These are phyloP conservation scores for Clavariopsis aquatica DNA, from an alignment of 495 filamentous ascomycete genomes.

Conservation along the genomic window DNA sequence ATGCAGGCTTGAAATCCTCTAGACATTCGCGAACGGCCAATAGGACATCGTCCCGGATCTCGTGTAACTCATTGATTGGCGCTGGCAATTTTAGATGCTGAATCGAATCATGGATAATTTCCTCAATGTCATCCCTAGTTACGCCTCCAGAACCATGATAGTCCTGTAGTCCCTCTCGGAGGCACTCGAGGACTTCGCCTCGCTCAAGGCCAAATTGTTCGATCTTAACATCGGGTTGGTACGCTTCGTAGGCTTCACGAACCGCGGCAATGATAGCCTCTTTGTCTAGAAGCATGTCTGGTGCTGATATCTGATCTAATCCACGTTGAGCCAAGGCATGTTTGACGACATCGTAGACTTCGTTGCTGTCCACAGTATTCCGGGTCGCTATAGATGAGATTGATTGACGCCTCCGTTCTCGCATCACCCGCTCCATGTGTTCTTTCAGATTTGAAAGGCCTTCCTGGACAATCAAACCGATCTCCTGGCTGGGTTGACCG, in stretches of 20 bases:
- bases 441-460: constrained; percentile 76
- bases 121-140: constrained; percentile 73
- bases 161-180: constrained; percentile 77
- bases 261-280: constrained; percentile 85
- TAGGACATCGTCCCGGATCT: constrained; percentile 76
- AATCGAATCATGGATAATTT: constrained; percentile 78
- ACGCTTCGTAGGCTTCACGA: constrained; percentile 83
- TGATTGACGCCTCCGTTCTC: constrained; percentile 72
- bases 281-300: constrained; percentile 47
- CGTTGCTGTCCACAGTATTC: constrained; percentile 65
- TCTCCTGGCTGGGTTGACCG: constrained; percentile 63
- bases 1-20: constrained; percentile 68
- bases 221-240: constrained; percentile 87
- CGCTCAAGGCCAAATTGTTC: constrained; percentile 86
- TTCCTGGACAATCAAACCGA: constrained; percentile 74
- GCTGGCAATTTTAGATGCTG: constrained; percentile 71
- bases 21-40: constrained; percentile 75
- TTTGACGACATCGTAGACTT: constrained; percentile 79
- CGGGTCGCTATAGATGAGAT: constrained; percentile 53
- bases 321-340: constrained; percentile 68
- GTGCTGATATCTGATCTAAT: constrained; percentile 21
- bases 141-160: constrained; percentile 61
- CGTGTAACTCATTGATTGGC: constrained; percentile 62
- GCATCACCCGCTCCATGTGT: constrained; percentile 73
- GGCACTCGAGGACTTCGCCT: constrained; percentile 81